A percentile compares a stretch with the other conserved stretches of the same genome.
Evolutionary conservation across 306 rosid species (phyloP).

Genomic region (Vicia villosa): DNA sequence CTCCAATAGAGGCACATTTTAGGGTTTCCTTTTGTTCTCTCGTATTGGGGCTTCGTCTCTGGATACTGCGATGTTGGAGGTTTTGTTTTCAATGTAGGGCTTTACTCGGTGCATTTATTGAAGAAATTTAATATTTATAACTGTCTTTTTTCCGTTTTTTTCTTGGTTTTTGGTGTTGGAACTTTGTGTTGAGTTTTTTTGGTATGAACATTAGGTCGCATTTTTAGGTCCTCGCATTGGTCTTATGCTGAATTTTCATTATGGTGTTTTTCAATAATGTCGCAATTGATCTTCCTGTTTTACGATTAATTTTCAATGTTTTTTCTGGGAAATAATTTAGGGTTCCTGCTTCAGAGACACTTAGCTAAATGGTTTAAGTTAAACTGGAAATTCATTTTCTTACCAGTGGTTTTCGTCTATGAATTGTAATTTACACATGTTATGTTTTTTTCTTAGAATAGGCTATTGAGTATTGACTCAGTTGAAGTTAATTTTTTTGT

Average conservation of each 20-base stretch:
- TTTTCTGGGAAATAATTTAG: conserved; percentile 18
- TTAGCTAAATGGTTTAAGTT: neutral
- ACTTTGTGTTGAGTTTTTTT: neutral
- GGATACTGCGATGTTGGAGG: conserved; percentile 2
- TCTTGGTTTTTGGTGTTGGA: neutral
- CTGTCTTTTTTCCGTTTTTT: neutral
- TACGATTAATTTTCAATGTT: neutral
- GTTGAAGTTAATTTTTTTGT: neutral
- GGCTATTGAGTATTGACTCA: too few relatives aligned
- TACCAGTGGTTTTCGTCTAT: neutral
- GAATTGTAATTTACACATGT: neutral
- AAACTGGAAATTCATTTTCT: conserved; percentile 20
- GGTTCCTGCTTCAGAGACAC: conserved; percentile 26
- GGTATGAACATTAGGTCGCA: neutral
- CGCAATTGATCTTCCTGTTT: neutral
- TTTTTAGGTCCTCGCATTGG: conserved; percentile 30
- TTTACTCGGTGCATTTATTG: conserved; percentile 7
- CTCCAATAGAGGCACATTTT: conserved; percentile 29
- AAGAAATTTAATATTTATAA: neutral
- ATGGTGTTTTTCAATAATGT: conserved; percentile 3
- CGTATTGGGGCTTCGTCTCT: conserved; percentile 26
- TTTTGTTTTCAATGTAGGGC: conserved; percentile 25
- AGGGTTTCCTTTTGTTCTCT: conserved; percentile 42
- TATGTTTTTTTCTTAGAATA: conserved; percentile 1
- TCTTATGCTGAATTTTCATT: neutral